Evolutionary conservation across 2,329 filamentous ascomycete genomes (phyloP).

Genomic region (Verticillium dahliae): DNA sequence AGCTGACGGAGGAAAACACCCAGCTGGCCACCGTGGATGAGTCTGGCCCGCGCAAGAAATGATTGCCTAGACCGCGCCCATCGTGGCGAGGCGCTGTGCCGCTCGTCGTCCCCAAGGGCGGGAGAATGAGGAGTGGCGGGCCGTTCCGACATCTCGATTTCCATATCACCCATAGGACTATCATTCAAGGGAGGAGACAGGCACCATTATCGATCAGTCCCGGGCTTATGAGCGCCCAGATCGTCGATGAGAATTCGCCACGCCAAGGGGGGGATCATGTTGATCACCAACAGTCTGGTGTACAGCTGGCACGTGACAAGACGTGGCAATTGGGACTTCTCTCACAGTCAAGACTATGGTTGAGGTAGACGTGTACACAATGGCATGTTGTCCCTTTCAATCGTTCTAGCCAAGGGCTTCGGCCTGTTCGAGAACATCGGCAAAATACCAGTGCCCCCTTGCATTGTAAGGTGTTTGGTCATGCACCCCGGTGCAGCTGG

Average conservation of each 20-base stretch:
- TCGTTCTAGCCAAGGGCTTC: too few species aligned
- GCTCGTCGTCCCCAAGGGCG: neutral
- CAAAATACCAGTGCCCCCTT: too few species aligned
- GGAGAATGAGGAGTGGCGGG: neutral
- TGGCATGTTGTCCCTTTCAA: too few species aligned
- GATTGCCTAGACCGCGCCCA: neutral
- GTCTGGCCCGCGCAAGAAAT: neutral
- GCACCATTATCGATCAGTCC: neutral
- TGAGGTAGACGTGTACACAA: too few species aligned
- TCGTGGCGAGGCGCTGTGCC: neutral
- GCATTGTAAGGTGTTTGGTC: too few species aligned
- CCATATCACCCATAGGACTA: neutral
- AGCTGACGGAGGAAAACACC: neutral
- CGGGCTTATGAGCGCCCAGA: neutral
- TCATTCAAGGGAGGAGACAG: neutral
- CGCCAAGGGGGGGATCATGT: neutral
- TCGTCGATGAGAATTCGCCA: neutral
- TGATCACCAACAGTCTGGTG: neutral
- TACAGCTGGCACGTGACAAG: neutral
- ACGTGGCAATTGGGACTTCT: too few species aligned
- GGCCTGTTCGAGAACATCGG: too few species aligned
- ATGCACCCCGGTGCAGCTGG: too few species aligned
- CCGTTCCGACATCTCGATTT: neutral
- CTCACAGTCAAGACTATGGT: too few species aligned
- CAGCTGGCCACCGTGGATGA: neutral